Percentiles rank a stretch among this genome's conserved stretches.
phyloP scores from a whole-genome alignment of 2,329 filamentous ascomycete genomes.

The Aspergillus luchuensis region DNA sequence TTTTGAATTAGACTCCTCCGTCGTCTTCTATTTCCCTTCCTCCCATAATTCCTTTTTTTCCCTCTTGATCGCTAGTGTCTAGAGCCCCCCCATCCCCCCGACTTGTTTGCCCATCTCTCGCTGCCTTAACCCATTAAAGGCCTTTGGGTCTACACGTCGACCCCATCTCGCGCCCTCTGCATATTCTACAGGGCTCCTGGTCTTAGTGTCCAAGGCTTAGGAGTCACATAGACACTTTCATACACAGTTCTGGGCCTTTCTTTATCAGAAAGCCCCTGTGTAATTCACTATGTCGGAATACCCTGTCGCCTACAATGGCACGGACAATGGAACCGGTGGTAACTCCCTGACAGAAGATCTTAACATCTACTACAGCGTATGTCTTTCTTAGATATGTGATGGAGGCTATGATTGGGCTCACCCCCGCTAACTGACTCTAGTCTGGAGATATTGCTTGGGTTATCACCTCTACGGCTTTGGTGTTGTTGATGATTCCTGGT shows the following conservation, averaged over 20 bases:
- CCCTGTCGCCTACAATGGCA: slow-evolving; percentile 64
- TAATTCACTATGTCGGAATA: slow-evolving; percentile 36
- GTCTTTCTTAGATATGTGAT: slow-evolving; percentile 13
- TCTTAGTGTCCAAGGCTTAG: background rate
- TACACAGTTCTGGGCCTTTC: background rate
- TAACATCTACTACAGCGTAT: slow-evolving; percentile 75
- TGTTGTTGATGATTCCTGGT: slow-evolving; percentile 89
- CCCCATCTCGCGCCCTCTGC: background rate
- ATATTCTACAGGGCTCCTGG: background rate
- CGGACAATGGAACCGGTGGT: slow-evolving; percentile 63
- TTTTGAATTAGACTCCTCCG: background rate
- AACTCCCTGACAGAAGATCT: slow-evolving; percentile 68
- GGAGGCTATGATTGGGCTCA: background rate
- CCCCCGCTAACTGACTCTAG: slow-evolving; percentile 47
- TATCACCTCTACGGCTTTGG: slow-evolving; percentile 72
- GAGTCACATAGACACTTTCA: background rate
- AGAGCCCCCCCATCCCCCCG: background rate
- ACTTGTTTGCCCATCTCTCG: background rate
- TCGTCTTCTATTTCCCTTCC: slow-evolving; percentile 2
- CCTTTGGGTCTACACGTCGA: background rate
- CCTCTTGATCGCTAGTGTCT: background rate
- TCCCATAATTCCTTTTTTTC: background rate
- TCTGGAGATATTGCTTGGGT: slow-evolving; percentile 83
- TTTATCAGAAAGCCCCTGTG: background rate
- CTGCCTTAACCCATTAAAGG: background rate